Evolutionary conservation across 75 land plant genomes (phyloP), one percentile per base, ranked within the genome.

Genomic region (Pinus tabuliformis): DNA sequence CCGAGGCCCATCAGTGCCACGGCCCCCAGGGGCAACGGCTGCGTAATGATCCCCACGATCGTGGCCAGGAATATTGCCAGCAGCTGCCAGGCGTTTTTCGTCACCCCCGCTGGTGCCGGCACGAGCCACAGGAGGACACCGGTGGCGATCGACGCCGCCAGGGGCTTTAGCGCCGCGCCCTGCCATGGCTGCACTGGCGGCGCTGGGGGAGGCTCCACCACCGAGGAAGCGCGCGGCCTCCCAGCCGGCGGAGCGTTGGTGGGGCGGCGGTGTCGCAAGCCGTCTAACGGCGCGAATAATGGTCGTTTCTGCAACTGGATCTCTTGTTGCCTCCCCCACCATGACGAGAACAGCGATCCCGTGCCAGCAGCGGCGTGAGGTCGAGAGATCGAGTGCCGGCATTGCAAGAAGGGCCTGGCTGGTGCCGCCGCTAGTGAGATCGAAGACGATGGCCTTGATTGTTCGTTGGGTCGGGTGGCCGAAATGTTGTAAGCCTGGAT

Each of bases 1-100:
- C 95, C 95, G 20, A 97, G 82, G 28, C 95, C 99, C 89, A 97
- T 81, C n/a, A 97, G 75, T 16, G 99, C 98, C 65, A 92, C 95
- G 39, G 99, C 99, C 0, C 99, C 99, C 18, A 97, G 85, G 3
- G 99, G 98, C 26, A 97, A 75, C 3, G 99, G 99, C 76, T 92
- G 95, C 14, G 95, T 91, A 77, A 97, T 91, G 80, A 97, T 92
- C 24, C 99, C 99, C 59, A 94, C 93, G 65, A 94, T 91, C 13
- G 99, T 97, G 63, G 98, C 98, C 72, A 94, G 82, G 82, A 97
- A 97, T 45, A 97, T 97, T 26, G 97, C 76, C 22, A 97, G 87
- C 74, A 97, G 78, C 76, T 97, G 98, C 99, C 99, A 97, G 6
- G 98, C 99, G 59, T 78, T 82, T 52, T 77, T 76, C 24, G 99